phyloP scores from a whole-genome alignment of 1,139 yeast species.

The Geotrichum armillariae region DNA sequence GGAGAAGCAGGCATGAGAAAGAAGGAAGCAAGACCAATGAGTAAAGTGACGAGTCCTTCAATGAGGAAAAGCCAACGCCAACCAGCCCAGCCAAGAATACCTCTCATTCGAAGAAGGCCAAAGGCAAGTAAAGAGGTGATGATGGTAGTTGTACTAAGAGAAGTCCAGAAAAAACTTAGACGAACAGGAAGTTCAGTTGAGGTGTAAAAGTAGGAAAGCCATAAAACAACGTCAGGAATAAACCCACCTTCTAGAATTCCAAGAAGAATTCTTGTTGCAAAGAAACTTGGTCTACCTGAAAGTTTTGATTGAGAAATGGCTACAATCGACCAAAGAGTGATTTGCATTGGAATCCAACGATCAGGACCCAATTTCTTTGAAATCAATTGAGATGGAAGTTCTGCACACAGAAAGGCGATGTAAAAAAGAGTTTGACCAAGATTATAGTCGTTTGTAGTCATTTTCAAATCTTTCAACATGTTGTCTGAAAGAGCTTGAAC shows the following conservation, averaged over 20 bases:
- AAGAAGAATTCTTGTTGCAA: conserved; percentile 46
- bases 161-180: conserved; percentile 47
- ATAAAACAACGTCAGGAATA: conserved; percentile 51
- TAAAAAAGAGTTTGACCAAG: conserved; percentile 48
- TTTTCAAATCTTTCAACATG: conserved; percentile 44
- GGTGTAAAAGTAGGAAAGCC: conserved; percentile 55
- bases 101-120: conserved; percentile 44
- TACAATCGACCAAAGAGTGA: conserved; percentile 50
- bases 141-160: conserved; percentile 30
- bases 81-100: conserved; percentile 46
- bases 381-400: conserved; percentile 53
- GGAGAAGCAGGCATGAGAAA: conserved; percentile 58
- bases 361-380: conserved; percentile 55
- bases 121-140: conserved; percentile 42
- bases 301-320: conserved; percentile 47
- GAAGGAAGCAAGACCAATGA: conserved; percentile 50
- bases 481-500: conserved; percentile 52
- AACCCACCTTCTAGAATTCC: conserved; percentile 56
- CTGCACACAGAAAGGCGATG: conserved; percentile 47
- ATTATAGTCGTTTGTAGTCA: conserved; percentile 51
- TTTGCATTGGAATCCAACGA: conserved; percentile 52
- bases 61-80: conserved; percentile 63
- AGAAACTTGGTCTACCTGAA: conserved; percentile 40
- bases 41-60: conserved; percentile 54
- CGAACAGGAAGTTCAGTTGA: conserved; percentile 49